Evolutionary conservation across 371 early-diverging fungal genomes (phyloP).

Genomic region (Mortierella polycephala): DNA sequence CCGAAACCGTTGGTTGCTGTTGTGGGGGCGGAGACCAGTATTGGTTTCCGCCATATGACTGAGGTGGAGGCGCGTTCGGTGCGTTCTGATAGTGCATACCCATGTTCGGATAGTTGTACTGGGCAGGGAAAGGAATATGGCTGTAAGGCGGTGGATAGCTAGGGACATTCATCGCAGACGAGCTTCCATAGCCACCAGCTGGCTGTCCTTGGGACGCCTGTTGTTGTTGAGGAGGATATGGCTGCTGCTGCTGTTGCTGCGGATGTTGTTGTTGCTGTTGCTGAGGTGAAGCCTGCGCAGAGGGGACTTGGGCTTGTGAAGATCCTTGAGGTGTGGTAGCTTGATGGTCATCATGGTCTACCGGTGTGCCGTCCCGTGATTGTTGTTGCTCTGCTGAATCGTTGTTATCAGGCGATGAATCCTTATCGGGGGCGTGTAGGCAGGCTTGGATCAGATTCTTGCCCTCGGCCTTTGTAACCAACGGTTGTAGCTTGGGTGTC

Average conservation of each 20-base stretch:
- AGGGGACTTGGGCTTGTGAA: conserved; percentile 7
- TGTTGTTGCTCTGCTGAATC: conserved; percentile 2
- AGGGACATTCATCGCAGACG: conserved; percentile 38
- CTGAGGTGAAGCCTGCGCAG: conserved; percentile 21
- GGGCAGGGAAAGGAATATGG: conserved; percentile 38
- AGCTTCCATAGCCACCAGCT: conserved; percentile 24
- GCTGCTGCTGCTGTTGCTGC: conserved; percentile 15
- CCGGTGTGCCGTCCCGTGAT: conserved; percentile 9
- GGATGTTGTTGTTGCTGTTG: conserved; percentile 17
- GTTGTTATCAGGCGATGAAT: conserved; percentile 19
- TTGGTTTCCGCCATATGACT: conserved; percentile 14
- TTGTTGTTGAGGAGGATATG: background rate
- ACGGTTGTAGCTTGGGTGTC: conserved; percentile 95
- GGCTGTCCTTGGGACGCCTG: conserved; percentile 6
- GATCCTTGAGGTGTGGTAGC: conserved; percentile 4
- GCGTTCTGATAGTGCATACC: conserved; percentile 32
- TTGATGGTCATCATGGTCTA: conserved; percentile 16
- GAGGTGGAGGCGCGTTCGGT: conserved; percentile 7
- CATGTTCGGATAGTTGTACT: conserved; percentile 21
- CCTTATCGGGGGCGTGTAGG: conserved; percentile 86
- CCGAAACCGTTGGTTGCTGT: conserved; percentile 3
- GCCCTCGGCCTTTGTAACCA: conserved; percentile 95
- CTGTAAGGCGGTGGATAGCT: conserved; percentile 33
- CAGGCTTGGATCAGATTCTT: conserved; percentile 96
- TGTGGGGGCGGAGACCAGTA: conserved; percentile 23